Evolutionary conservation across 805 yeast genomes (phyloP).

Genomic region (Candida endomychidarum): DNA sequence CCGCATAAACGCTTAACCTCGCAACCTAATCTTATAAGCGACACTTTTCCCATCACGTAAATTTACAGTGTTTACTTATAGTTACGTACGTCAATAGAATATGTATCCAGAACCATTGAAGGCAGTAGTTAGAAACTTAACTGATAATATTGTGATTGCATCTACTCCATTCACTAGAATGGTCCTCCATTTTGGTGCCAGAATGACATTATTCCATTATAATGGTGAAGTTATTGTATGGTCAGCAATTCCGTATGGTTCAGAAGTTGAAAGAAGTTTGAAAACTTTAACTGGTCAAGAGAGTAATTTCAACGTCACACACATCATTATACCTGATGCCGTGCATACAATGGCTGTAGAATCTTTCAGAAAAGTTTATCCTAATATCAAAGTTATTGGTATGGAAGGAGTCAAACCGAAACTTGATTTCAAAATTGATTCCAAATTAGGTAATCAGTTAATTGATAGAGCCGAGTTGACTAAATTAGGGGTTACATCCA

Average conservation of each 20-base stretch:
- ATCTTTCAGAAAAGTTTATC: constrained; percentile 50
- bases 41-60: too few species aligned
- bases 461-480: constrained; percentile 23
- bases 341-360: constrained; percentile 66
- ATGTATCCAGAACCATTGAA: constrained; percentile 35
- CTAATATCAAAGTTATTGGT: constrained; percentile 54
- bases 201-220: constrained; percentile 41
- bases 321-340: constrained; percentile 59
- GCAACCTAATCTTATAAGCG: too few species aligned
- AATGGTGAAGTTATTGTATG: constrained; percentile 44
- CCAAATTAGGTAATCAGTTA: constrained; percentile 33
- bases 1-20: too few species aligned
- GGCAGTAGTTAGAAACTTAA: constrained; percentile 28
- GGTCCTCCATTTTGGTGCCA: constrained; percentile 39
- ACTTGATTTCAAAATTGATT: constrained; percentile 43
- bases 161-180: constrained; percentile 37
- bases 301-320: constrained; percentile 39
- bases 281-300: constrained; percentile 30
- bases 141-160: constrained; percentile 35
- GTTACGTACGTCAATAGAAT: too few species aligned
- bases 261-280: constrained; percentile 42
- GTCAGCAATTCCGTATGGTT: constrained; percentile 58
- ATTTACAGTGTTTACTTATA: too few species aligned
- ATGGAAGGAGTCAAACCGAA: constrained; percentile 37
- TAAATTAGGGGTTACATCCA: constrained; percentile 36